Evolutionary conservation across 225 moss, liverwort and hornwort species (phyloP), one percentile per base, ranked within the genome.

Genomic region (Bryoerythrophyllum caledonicum): DNA sequence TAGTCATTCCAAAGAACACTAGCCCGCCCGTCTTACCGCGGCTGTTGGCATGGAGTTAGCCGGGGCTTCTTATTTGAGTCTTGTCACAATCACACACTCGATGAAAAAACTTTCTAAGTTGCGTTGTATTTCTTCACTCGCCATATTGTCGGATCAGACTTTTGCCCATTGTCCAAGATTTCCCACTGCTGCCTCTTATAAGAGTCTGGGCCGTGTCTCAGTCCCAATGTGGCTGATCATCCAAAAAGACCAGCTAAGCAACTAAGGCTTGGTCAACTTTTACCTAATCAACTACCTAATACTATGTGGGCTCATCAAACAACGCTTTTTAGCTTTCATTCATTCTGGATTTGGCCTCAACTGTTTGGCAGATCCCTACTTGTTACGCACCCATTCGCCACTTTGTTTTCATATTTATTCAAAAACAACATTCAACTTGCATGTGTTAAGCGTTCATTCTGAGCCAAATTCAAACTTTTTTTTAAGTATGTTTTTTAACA

Each of bases 51-150:
- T 2, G 25, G 40, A 65, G 43, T 44, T 65, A 65, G 65, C 25
- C 13, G 19, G 28, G 72, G 72, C 60, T 72, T 72, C 30, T 72
- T 60, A 72, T 72, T 72, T 3, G 30, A 60, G n/a, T 72, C 60
- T 72, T 60, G 11, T 72, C 46, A 72, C 60, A 72, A 72, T 70
- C 14, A 35, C 54, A 20, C n/a, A 53, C 53, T 53, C 1, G 8
- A 49, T 49, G 8, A 49, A 49, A 49, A 1, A 32, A 5, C 32
- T 32, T 32, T 32, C 3, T 5, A 32, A 32, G 32, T 5, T 32
- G 32, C 1, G 3, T 32, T 32, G 32, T 32, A 3, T 5, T 5
- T 32, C 32, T 32, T 32, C 5, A 32, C 32, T 5, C 32, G 32
- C 32, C 32, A 32, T 32, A 32, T 32, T 32, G 32, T 5, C 32